Base-by-base conservation (phyloP, 352 stramenopile genomes). In the Phytophthora colocasiae region DNA sequence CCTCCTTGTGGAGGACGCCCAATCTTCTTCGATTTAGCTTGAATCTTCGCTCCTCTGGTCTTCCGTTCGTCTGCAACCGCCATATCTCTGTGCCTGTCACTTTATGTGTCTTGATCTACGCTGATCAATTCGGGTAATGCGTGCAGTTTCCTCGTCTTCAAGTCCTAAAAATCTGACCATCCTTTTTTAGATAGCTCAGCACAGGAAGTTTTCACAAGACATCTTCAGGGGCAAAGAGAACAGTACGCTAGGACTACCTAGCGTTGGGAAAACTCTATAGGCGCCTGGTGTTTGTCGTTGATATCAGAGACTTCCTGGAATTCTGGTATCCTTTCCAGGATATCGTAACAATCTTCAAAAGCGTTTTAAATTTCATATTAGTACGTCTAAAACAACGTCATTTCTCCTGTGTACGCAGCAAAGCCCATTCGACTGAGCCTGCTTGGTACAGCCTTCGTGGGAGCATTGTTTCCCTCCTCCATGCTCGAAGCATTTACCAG, bases 401-500 rank as follows among this genome's bases (percentile, higher is more conserved):
- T 15, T 48, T 4, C 48, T 38, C 10, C 49, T 32, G 17, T 67
- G 59, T 15, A 36, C 6, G 15, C 45, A 47, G 19, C 59, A 67
- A 8, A 52, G 26, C 22, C 59, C 59, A 41, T 27, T 61, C 2
- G 31, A 34, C 40, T 61, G 53, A 10, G 46, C 61, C 39, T 52
- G 53, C 15, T 58, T 69, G 31, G 19, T 29, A 29, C 61, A 69
- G 15, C 44, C 61, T 8, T 15, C 38, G 7, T 49, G 45, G 4
- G 53, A 47, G 14, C 53, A 69, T 11, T 63, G 53, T 15, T 64
- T 69, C 5, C 61, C 61, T 44, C 61, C 61, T 3, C 61, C 61
- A 9, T 69, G 61, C 22, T 69, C 53, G 27, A 69, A 69, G 46
- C 61, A 69, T 27, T 17, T 69, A 0, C 61, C 61, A 36, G 29